Base-by-base conservation (phyloP, 148 eudicot genomes). In the Nepenthes gracilis region DNA sequence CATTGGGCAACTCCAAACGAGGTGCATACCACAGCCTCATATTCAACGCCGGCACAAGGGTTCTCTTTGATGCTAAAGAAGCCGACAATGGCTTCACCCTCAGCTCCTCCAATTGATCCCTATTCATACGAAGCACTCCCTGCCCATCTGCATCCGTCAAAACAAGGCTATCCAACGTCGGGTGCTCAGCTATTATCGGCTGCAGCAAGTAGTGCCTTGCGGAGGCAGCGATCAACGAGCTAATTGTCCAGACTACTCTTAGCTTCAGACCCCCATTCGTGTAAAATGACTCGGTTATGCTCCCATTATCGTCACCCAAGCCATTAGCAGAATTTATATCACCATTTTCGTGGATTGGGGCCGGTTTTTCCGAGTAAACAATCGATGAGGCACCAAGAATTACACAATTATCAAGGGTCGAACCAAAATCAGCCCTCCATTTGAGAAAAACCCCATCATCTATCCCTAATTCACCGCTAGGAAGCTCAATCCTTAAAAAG, bases 381-480 rank as follows among this genome's bases (percentile, higher is more conserved):
- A 85, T 86, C 0, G 96, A 80, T 1, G 93, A 82, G 1, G 96
- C 96, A 0, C 90, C 97, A 0, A 92, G 83, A 35, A 92, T 88
- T 12, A 88, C 88, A 57, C 97, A 92, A 67, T 69, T 80, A 59
- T 92, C 91, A 3, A 92, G 81, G 1, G 91, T 86, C 2, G 91
- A 84, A 2, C 97, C 97, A 5, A 92, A 92, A 72, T 83, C 85
- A 0, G 96, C 97, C 63, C 82, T 76, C 97, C 97, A 85, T 33
- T 79, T 83, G 9, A 88, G 69, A 65, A 88, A 66, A 47, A 83
- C 90, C 2, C 88, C 88, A 33, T 91, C 96, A 48, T 86, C 97
- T 8, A 84, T 70, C 10, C 95, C 88, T 47, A 85, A 64, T 33
- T 86, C 96, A 6, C 90, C 93, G 13, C 70, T 83, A 0, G 97